phyloP scores from a whole-genome alignment of 129 eudicot genomes.

The Centrapalus pauciflorus region DNA sequence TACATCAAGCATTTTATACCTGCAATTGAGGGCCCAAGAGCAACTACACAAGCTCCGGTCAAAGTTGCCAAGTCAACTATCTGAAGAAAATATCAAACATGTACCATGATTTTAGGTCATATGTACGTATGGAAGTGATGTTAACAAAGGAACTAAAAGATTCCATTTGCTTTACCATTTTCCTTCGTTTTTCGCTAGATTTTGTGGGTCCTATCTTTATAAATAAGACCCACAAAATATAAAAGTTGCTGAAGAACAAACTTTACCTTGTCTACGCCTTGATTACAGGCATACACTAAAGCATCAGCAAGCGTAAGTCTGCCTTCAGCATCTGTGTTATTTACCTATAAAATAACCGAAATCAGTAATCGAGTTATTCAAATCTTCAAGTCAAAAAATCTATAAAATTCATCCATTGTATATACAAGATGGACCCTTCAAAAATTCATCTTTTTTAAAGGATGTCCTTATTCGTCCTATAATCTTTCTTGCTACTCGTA shows the following conservation, averaged over 20 bases:
- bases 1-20: constrained; percentile 40
- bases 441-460: not conserved
- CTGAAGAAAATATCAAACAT: constrained; percentile 35
- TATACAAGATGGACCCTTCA: not conserved
- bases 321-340: constrained; percentile 98
- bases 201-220: not conserved
- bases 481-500: too few species aligned
- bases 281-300: constrained; percentile 93
- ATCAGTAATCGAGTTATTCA: not conserved
- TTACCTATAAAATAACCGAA: constrained; percentile 56
- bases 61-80: constrained; percentile 90
- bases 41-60: constrained; percentile 91
- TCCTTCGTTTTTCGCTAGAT: too few species aligned
- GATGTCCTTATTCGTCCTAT: too few species aligned
- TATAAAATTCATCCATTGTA: not conserved
- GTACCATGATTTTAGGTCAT: too few species aligned
- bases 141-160: too few species aligned
- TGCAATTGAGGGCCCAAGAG: constrained; percentile 96
- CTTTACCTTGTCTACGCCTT: constrained; percentile 93
- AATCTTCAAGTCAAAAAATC: not conserved
- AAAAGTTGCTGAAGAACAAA: not conserved
- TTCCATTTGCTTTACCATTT: too few species aligned
- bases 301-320: constrained; percentile 99
- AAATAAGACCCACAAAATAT: not conserved
- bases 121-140: too few species aligned